Percentiles rank a stretch among this genome's conserved stretches.
Evolutionary conservation across 2,329 filamentous ascomycete species (phyloP).

Genomic region (Penicillium crustosum): DNA sequence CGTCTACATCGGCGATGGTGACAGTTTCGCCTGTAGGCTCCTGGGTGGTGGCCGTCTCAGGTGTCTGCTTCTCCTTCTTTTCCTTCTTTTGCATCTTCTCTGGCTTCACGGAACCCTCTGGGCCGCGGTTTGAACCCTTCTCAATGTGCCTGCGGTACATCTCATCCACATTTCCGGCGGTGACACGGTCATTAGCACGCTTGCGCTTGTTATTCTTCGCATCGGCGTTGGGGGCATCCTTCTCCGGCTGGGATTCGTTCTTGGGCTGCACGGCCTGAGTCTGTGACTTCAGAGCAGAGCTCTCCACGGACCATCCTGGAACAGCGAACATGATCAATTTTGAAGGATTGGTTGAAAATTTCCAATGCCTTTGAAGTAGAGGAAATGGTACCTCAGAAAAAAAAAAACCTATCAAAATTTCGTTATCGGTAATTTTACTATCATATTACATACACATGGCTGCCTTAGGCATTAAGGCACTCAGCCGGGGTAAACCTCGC

Average conservation of each 20-base stretch:
- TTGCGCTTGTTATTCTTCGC: conserved; percentile 54
- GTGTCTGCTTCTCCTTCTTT: conserved; percentile 31
- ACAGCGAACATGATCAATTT: conserved; percentile 74
- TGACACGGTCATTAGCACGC: conserved; percentile 54
- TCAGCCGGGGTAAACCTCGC: neutral
- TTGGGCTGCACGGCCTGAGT: conserved; percentile 60
- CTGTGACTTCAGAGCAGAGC: conserved; percentile 70
- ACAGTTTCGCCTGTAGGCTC: conserved; percentile 22
- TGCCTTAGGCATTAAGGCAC: neutral
- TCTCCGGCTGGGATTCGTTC: conserved; percentile 53
- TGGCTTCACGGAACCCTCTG: conserved; percentile 22
- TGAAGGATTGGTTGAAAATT: neutral
- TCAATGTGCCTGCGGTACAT: conserved; percentile 81
- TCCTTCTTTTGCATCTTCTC: conserved; percentile 32
- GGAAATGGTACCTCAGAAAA: neutral
- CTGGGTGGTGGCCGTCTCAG: conserved; percentile 16
- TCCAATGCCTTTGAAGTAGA: neutral
- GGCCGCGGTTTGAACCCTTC: conserved; percentile 42
- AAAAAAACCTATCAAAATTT: conserved; percentile 10
- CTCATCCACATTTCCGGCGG: conserved; percentile 68
- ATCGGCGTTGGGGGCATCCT: conserved; percentile 27
- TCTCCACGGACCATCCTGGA: conserved; percentile 83
- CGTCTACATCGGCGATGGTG: conserved; percentile 1
- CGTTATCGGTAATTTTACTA: conserved; percentile 13
- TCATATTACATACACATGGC: conserved; percentile 2